These are phyloP conservation scores for Fomitopsis betulina DNA, from an alignment of 1,284 basidiomycete species.

Conservation along the genomic window DNA sequence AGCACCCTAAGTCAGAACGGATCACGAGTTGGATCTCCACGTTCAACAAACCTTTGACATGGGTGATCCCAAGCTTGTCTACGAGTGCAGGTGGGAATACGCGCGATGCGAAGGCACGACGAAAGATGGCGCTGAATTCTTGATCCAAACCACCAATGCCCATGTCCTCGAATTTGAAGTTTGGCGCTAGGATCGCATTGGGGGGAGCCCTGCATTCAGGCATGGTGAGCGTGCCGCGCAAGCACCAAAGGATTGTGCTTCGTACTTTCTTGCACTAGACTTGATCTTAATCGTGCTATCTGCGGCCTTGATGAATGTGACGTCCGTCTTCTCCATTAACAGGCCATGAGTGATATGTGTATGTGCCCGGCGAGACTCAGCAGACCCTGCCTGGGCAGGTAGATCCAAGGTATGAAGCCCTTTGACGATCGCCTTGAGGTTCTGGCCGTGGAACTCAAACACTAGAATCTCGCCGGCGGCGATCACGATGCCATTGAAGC, in stretches of 20 bases:
- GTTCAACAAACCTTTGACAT: conserved; percentile 80
- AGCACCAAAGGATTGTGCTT: background rate
- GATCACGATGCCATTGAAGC: conserved; percentile 65
- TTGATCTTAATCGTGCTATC: conserved; percentile 87
- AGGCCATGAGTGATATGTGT: conserved; percentile 54
- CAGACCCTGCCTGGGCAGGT: conserved; percentile 48
- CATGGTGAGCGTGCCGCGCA: background rate
- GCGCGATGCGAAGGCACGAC: conserved; percentile 96
- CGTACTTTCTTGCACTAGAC: conserved; percentile 83
- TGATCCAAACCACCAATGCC: conserved; percentile 97
- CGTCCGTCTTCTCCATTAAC: conserved; percentile 86
- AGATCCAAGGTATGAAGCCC: conserved; percentile 67
- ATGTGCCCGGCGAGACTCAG: conserved; percentile 20
- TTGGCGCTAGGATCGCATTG: conserved; percentile 95
- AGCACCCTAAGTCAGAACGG: background rate
- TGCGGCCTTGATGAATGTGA: conserved; percentile 85
- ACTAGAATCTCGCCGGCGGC: conserved; percentile 72
- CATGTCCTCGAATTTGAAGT: conserved; percentile 99
- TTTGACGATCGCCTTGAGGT: conserved; percentile 73
- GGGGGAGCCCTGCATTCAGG: conserved; percentile 65
- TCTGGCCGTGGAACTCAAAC: conserved; percentile 90
- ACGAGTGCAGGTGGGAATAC: conserved; percentile 97
- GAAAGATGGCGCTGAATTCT: conserved; percentile 97
- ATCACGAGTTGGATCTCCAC: background rate
- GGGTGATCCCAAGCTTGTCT: conserved; percentile 97